These are phyloP conservation scores for Candolleomyces aberdarensis DNA, from an alignment of 768 basidiomycete genomes.

Conservation along the genomic window DNA sequence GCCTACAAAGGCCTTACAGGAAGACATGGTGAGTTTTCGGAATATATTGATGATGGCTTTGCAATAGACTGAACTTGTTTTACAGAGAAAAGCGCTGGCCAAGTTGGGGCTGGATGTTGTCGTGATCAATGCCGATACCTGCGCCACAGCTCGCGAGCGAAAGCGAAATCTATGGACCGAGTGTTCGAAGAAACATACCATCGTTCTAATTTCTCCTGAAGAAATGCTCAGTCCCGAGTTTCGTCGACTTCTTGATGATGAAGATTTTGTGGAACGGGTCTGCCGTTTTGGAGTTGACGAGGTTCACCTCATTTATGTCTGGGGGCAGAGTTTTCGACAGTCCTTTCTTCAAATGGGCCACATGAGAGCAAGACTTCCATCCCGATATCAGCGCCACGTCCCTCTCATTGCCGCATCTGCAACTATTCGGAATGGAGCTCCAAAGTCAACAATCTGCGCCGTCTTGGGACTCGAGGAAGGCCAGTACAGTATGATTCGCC, in stretches of 20 bases:
- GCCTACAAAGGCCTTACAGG: conserved; percentile 21
- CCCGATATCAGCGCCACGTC: neutral
- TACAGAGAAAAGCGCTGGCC: neutral
- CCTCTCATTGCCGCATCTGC: conserved; percentile 19
- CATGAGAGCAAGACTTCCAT: conserved; percentile 14
- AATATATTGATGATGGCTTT: neutral
- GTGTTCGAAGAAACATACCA: conserved; percentile 10
- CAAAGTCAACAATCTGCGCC: conserved; percentile 12
- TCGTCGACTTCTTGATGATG: conserved; percentile 11
- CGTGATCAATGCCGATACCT: conserved; percentile 20
- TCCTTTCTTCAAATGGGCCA: conserved; percentile 21
- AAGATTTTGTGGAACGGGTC: conserved; percentile 17
- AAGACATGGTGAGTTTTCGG: conserved; percentile 20
- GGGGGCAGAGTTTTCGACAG: conserved; percentile 21
- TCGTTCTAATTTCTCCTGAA: conserved; percentile 22
- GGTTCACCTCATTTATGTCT: conserved; percentile 20
- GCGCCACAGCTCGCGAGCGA: neutral
- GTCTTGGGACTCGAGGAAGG: conserved; percentile 17
- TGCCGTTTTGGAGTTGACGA: conserved; percentile 24
- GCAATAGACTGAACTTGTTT: neutral
- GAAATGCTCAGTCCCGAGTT: conserved; percentile 19
- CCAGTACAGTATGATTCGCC: conserved; percentile 18
- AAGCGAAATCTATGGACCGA: conserved; percentile 14
- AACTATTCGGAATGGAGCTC: conserved; percentile 16
- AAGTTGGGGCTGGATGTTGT: conserved; percentile 16